Conservation (phyloP, 192 early-diverging fungal genomes). For the Powellomyces hirtus region DNA sequence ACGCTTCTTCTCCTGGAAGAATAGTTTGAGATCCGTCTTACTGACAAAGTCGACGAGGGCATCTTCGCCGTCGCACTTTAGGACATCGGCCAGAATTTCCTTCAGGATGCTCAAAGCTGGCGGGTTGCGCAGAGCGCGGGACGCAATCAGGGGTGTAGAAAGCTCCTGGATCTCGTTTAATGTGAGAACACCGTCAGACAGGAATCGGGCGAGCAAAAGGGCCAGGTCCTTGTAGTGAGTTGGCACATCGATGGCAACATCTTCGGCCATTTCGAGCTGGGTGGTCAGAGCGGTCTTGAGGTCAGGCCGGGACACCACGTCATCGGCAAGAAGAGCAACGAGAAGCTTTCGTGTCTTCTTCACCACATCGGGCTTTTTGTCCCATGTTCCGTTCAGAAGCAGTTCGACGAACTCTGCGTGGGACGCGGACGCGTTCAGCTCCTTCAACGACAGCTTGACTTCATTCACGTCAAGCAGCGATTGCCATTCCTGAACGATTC, state of each 20-base stretch:
- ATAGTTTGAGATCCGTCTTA: background rate
- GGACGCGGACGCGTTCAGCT: conserved; percentile 58
- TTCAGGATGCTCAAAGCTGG: conserved; percentile 33
- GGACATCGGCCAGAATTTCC: conserved; percentile 24
- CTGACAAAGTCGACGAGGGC: conserved; percentile 1
- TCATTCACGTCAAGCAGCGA: conserved; percentile 58
- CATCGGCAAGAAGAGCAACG: conserved; percentile 35
- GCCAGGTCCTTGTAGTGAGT: conserved; percentile 61
- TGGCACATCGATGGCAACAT: conserved; percentile 72
- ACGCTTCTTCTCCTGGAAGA: background rate
- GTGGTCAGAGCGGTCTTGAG: conserved; percentile 41
- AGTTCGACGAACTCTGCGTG: conserved; percentile 52
- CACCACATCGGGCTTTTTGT: conserved; percentile 30
- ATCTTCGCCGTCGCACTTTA: conserved; percentile 14
- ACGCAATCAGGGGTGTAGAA: conserved; percentile 16
- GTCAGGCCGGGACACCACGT: conserved; percentile 46
- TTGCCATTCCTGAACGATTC: conserved; percentile 64
- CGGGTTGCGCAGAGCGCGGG: conserved; percentile 24
- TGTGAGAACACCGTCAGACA: conserved; percentile 55
- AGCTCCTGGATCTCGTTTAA: conserved; percentile 34
- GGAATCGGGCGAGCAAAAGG: conserved; percentile 49
- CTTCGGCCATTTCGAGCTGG: conserved; percentile 63
- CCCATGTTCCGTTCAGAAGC: conserved; percentile 46
- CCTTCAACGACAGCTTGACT: conserved; percentile 66
- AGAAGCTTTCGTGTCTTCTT: conserved; percentile 31